Percentiles rank a stretch among this genome's conserved stretches.
phyloP scores from a whole-genome alignment of 495 filamentous ascomycete genomes.

The Neurospora sp. region DNA sequence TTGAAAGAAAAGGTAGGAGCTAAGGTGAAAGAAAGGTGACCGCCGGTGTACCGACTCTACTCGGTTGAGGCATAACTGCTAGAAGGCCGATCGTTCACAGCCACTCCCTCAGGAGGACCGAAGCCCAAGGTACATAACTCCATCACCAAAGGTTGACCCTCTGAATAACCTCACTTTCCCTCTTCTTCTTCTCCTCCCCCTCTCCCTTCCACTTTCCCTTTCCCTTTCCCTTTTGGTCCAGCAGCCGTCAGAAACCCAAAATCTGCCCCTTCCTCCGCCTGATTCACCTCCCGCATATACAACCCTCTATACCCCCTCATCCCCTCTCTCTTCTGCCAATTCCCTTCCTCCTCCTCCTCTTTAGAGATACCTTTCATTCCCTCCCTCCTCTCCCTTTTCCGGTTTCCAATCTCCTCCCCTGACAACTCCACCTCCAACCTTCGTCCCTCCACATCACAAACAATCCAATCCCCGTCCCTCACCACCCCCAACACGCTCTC shows the following conservation, averaged over 20 bases:
- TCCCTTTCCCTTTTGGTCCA: constrained; percentile 11
- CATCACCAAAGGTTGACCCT: neutral
- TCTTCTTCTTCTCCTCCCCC: neutral
- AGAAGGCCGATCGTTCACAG: neutral
- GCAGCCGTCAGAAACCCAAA: constrained; percentile 54
- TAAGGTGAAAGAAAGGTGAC: neutral
- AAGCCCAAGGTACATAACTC: neutral
- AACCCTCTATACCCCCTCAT: constrained; percentile 53
- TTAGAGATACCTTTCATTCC: neutral
- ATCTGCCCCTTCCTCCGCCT: constrained; percentile 53
- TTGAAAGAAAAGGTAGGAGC: neutral
- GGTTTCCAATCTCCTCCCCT: constrained; percentile 35
- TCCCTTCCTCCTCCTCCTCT: constrained; percentile 8
- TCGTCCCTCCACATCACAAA: constrained; percentile 39
- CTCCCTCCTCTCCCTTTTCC: constrained; percentile 28
- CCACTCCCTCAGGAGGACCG: neutral
- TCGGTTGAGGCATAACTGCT: neutral
- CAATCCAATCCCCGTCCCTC: constrained; percentile 47
- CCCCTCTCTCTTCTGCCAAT: constrained; percentile 26
- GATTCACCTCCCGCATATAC: constrained; percentile 55
- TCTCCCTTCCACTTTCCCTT: neutral
- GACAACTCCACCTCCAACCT: constrained; percentile 36
- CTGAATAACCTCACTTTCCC: neutral
- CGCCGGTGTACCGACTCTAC: neutral
- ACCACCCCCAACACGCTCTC: constrained; percentile 50